These are phyloP conservation scores for Debaryomyces singareniensis DNA, from an alignment of 1,139 yeast genomes.

Conservation along the genomic window DNA sequence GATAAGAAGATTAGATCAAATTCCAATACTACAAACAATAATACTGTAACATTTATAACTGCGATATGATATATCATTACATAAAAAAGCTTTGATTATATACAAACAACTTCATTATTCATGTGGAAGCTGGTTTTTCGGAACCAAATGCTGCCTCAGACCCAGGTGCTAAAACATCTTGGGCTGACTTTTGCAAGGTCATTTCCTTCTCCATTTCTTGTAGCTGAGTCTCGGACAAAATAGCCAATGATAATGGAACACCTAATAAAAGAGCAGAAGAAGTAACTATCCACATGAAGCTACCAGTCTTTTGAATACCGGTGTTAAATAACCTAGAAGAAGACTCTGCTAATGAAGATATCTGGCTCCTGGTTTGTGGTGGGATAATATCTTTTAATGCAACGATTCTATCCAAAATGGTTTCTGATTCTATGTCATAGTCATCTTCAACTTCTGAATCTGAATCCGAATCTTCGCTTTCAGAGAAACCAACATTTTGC, in stretches of 20 bases:
- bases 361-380: conserved; percentile 69
- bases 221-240: conserved; percentile 87
- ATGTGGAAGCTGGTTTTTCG: conserved; percentile 7
- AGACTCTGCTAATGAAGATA: conserved; percentile 28
- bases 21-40: too few species aligned
- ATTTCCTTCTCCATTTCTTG: conserved; percentile 92
- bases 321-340: conserved; percentile 34
- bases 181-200: conserved; percentile 79
- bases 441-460: conserved; percentile 67
- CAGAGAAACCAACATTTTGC: conserved; percentile 22
- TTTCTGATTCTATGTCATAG: conserved; percentile 75
- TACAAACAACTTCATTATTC: too few species aligned
- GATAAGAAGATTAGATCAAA: too few species aligned
- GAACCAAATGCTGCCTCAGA: conserved; percentile 49
- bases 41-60: too few species aligned
- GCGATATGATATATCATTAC: too few species aligned
- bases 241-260: conserved; percentile 86
- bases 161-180: conserved; percentile 76
- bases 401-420: conserved; percentile 75
- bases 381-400: conserved; percentile 92
- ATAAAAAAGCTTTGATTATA: too few species aligned
- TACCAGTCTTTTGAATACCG: conserved; percentile 58
- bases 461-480: conserved; percentile 38
- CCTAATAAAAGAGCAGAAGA: conserved; percentile 83
- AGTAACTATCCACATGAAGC: conserved; percentile 76